Evolutionary conservation across 768 basidiomycete species (phyloP).

Genomic region (Guyanaporus albipodus): DNA sequence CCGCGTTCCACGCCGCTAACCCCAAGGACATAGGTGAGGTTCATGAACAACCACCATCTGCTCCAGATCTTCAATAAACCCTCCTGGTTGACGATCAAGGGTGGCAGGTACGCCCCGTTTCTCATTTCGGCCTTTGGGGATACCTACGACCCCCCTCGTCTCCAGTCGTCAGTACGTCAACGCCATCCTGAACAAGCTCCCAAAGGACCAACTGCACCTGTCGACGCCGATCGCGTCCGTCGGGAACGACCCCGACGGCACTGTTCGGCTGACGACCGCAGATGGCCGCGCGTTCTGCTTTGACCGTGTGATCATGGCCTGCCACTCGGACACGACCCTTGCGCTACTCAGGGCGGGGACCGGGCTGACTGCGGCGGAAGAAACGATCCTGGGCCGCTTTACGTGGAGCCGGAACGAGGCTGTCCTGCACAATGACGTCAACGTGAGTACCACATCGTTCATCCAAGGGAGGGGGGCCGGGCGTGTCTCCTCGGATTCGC

Average conservation of each 20-base stretch:
- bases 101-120: slow-evolving; percentile 54
- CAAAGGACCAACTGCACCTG: slow-evolving; percentile 51
- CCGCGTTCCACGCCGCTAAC: neutral
- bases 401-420: slow-evolving; percentile 67
- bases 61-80: slow-evolving; percentile 69
- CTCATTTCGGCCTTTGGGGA: neutral
- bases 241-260: slow-evolving; percentile 24
- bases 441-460: no score
- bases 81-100: slow-evolving; percentile 66
- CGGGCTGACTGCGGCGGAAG: slow-evolving; percentile 49
- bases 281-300: slow-evolving; percentile 44
- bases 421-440: slow-evolving; percentile 60
- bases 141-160: neutral
- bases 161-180: slow-evolving; percentile 63
- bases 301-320: slow-evolving; percentile 72
- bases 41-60: slow-evolving; percentile 71
- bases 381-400: slow-evolving; percentile 52
- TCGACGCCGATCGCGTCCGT: slow-evolving; percentile 52
- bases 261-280: slow-evolving; percentile 44
- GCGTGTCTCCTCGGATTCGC: no score
- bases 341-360: slow-evolving; percentile 38
- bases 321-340: slow-evolving; percentile 65
- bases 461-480: no score
- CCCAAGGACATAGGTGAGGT: slow-evolving; percentile 45
- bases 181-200: slow-evolving; percentile 53